phyloP scores from a whole-genome alignment of 768 basidiomycete species.

The Auricularia auricula-judae region DNA sequence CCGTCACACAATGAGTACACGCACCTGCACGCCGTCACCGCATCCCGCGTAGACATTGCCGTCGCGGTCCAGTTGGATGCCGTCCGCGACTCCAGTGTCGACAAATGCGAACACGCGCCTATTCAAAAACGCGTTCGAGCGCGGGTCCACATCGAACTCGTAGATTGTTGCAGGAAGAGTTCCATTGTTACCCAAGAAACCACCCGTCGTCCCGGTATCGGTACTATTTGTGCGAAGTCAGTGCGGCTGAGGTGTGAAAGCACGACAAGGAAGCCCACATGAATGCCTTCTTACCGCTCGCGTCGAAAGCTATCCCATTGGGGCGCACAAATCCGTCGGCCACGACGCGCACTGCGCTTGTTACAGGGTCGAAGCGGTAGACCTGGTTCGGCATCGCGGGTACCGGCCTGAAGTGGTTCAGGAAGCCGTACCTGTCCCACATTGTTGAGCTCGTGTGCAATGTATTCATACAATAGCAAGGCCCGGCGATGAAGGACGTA shows the following conservation, averaged over 20 bases:
- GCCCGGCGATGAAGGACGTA: constrained; percentile 23
- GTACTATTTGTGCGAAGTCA: constrained; percentile 22
- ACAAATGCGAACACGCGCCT: constrained; percentile 56
- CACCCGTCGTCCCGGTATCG: constrained; percentile 40
- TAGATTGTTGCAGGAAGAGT: constrained; percentile 64
- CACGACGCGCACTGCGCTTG: constrained; percentile 54
- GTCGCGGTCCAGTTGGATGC: constrained; percentile 48
- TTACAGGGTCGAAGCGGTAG: constrained; percentile 61
- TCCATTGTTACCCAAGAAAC: constrained; percentile 37
- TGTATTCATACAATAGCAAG: too few relatives aligned
- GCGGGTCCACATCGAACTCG: constrained; percentile 53
- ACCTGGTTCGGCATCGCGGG: constrained; percentile 66
- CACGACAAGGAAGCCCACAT: constrained; percentile 28
- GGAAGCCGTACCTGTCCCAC: constrained; percentile 44
- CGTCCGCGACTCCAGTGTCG: constrained; percentile 59
- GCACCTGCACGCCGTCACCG: constrained; percentile 55
- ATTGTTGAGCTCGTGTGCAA: too few relatives aligned
- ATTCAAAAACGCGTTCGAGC: constrained; percentile 41
- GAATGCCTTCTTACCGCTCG: constrained; percentile 53
- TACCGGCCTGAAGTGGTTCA: constrained; percentile 53
- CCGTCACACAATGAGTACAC: constrained; percentile 7
- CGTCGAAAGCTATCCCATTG: constrained; percentile 68
- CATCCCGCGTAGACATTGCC: constrained; percentile 61
- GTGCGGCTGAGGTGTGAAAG: constrained; percentile 4
- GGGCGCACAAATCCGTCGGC: constrained; percentile 65